Percentiles rank a stretch among this genome's conserved stretches.
Evolutionary conservation across 179 eudicot species (phyloP).

Genomic region (Monotropa hypopitys): DNA sequence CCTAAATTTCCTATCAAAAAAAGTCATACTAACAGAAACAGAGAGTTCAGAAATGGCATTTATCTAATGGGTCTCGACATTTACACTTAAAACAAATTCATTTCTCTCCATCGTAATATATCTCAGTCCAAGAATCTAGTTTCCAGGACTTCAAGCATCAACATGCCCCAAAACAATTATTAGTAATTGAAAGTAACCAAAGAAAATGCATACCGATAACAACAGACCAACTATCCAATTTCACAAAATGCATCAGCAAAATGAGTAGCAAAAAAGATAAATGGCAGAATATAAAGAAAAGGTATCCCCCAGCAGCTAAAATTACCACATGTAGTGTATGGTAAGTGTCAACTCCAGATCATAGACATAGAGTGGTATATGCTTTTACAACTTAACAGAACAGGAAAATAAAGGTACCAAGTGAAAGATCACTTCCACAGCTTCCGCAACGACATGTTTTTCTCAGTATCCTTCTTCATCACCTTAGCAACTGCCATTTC

Average conservation of each 20-base stretch:
- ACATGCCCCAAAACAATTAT: no score
- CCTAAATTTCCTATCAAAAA: no score
- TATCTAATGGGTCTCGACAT: no score
- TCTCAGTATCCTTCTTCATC: slow-evolving; percentile 25
- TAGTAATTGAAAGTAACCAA: no score
- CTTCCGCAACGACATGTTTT: slow-evolving; percentile 25
- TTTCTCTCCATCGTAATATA: no score
- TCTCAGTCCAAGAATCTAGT: no score
- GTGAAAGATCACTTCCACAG: slow-evolving; percentile 18
- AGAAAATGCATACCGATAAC: not conserved
- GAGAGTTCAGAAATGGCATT: no score
- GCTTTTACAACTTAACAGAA: not conserved
- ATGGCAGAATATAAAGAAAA: not conserved
- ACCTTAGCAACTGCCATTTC: slow-evolving; percentile 30
- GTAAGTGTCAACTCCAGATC: not conserved
- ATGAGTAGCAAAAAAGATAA: not conserved
- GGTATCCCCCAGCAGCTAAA: not conserved
- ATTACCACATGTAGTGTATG: not conserved
- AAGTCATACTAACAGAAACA: no score
- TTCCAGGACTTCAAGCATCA: no score
- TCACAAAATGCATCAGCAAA: not conserved
- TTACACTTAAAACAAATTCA: no score
- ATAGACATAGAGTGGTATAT: not conserved
- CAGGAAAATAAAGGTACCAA: not conserved
- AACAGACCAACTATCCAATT: not conserved